Base-by-base conservation (phyloP, 139 green algal species). In the Penium margaritaceum region DNA sequence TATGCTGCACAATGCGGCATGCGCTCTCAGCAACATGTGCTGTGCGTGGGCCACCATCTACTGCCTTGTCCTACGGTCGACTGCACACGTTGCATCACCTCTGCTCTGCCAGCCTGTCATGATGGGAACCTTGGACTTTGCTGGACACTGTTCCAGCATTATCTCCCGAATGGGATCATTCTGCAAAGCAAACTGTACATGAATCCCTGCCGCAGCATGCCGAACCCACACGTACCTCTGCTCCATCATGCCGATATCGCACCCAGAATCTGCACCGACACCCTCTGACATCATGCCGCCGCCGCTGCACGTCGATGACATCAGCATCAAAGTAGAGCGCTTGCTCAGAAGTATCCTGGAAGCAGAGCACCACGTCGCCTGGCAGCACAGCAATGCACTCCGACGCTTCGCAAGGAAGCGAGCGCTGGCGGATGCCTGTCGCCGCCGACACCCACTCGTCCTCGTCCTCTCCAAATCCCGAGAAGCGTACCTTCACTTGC, bases 241-340 rank as follows among this genome's bases (percentile, higher is more conserved):
- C 37, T 12, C 30, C 30, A 44, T 80, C 73, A 17, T 77, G 64
- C 29, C 73, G 73, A 2, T 80, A 80, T 3, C 73, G 64, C 0
- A 80, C 73, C 63, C 64, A 77, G 17, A 80, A 80, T 0, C 73
- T 66, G 27, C 73, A 80, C 21, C 73, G 2, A 5, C 73, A 80
- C 19, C 73, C 73, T 14, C 73, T 37, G 15, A 76, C 73, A 34
- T 80, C 73, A 68, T 80, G 73, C 21, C 65, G 65, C 46, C 73
- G 37, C 47, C 73, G 29, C 63, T 80, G 64, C 64, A 80, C 73
- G 33, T 80, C 73, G 12, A 70, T 17, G 15, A 80, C 37, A 21
- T 80, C 73, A 6, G 73, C 73, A n/a, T 80, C 73, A 32, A 61
- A 80, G 51, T 80, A 80, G 1, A 80, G 73, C 39, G 73, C 73